Conservation (phyloP, 106 monocot species). For the Ottelia alismoides region DNA sequence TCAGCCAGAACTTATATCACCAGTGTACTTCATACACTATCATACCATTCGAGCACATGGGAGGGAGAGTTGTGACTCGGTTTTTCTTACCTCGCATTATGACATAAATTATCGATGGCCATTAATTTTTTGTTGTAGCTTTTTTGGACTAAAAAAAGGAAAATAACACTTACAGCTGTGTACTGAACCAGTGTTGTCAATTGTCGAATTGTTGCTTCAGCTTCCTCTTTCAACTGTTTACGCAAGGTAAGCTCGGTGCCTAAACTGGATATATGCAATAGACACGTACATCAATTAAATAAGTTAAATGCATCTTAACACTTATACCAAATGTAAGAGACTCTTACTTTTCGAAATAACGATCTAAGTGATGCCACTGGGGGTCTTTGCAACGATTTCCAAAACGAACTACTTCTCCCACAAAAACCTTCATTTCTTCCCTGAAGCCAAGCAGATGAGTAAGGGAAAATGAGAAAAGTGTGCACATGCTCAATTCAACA, state of each 20-base stretch:
- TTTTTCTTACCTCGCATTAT: too few species aligned
- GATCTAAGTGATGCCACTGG: constrained; percentile 32
- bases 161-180: constrained; percentile 54
- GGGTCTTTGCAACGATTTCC: constrained; percentile 93
- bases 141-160: too few species aligned
- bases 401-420: constrained; percentile 68
- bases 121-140: too few species aligned
- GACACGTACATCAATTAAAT: background rate
- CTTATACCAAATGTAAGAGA: constrained; percentile 30
- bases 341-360: background rate
- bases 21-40: too few species aligned
- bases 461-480: background rate
- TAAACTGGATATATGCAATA: constrained; percentile 30
- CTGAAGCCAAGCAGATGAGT: too few species aligned
- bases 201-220: constrained; percentile 50
- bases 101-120: too few species aligned
- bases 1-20: too few species aligned
- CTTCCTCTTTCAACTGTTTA: constrained; percentile 49
- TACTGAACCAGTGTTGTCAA: constrained; percentile 58
- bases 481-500: background rate
- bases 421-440: constrained; percentile 80
- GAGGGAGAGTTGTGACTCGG: too few species aligned
- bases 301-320: background rate
- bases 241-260: constrained; percentile 52
- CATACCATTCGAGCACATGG: too few species aligned